phyloP scores from a whole-genome alignment of 805 yeast species.

The Yamadazyma kitorensis region DNA sequence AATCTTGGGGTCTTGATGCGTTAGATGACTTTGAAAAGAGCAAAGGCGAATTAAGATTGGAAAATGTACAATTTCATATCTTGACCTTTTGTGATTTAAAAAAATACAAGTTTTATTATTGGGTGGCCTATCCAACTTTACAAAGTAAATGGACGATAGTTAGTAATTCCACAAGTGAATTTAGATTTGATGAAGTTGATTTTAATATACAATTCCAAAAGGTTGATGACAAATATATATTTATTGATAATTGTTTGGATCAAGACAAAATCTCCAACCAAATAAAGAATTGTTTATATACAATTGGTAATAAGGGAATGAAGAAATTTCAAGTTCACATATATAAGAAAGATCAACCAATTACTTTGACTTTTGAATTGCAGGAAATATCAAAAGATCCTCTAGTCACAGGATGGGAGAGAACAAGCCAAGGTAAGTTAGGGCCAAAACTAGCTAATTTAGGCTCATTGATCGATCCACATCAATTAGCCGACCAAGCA shows the following conservation, averaged over 20 bases:
- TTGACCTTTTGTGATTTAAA: conserved; percentile 85
- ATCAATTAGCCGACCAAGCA: conserved; percentile 82
- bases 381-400: conserved; percentile 4
- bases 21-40: conserved; percentile 30
- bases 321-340: conserved; percentile 19
- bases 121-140: conserved; percentile 81
- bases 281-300: conserved; percentile 56
- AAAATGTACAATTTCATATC: conserved; percentile 31
- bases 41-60: conserved; percentile 22
- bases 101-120: conserved; percentile 81
- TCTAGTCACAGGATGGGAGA: conserved; percentile 85
- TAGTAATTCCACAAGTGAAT: neutral
- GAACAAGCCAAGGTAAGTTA: conserved; percentile 66
- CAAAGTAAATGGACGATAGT: conserved; percentile 7
- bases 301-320: conserved; percentile 32
- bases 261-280: conserved; percentile 46
- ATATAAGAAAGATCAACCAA: conserved; percentile 19
- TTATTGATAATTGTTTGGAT: conserved; percentile 30
- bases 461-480: conserved; percentile 77
- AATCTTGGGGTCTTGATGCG: conserved; percentile 30
- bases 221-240: conserved; percentile 21
- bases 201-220: conserved; percentile 36
- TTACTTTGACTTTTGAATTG: conserved; percentile 18
- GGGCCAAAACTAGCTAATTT: conserved; percentile 84
- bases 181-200: neutral